These are phyloP conservation scores for Thermomucor indicae-seudaticae DNA, from an alignment of 371 early-diverging fungal genomes.

Conservation along the genomic window DNA sequence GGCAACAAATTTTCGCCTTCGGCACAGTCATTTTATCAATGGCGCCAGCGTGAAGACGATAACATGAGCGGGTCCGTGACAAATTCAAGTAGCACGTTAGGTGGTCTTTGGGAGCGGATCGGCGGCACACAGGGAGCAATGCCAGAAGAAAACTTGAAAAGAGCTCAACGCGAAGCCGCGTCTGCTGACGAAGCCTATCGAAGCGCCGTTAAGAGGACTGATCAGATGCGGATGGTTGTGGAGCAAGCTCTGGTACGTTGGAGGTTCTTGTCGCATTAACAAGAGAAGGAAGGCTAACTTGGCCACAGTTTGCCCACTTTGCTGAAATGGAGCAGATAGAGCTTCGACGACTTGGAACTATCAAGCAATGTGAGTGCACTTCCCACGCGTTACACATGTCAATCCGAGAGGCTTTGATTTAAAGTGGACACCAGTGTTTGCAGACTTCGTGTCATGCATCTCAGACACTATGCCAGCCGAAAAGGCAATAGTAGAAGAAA, in stretches of 20 bases:
- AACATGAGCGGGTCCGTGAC: conserved; percentile 16
- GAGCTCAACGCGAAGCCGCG: conserved; percentile 58
- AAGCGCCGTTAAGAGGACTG: conserved; percentile 54
- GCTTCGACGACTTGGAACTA: conserved; percentile 43
- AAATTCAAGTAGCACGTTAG: conserved; percentile 12
- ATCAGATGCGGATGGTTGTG: conserved; percentile 62
- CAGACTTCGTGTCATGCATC: conserved; percentile 56
- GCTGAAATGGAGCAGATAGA: conserved; percentile 58
- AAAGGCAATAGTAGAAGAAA: conserved; percentile 58
- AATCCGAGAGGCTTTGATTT: background rate
- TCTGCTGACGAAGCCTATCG: conserved; percentile 63
- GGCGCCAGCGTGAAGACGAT: conserved; percentile 40
- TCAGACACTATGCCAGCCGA: conserved; percentile 53
- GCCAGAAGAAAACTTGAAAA: conserved; percentile 41
- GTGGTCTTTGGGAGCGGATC: conserved; percentile 30
- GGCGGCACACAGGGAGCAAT: conserved; percentile 8
- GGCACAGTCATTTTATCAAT: conserved; percentile 66
- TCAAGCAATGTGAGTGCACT: conserved; percentile 37
- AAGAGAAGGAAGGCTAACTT: background rate
- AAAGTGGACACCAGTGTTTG: conserved; percentile 35
- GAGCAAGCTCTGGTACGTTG: conserved; percentile 69
- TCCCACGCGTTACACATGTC: background rate
- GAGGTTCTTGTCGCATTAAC: background rate
- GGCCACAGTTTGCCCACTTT: conserved; percentile 63
- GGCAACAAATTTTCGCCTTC: conserved; percentile 66